Evolutionary conservation across 2,329 filamentous ascomycete species (phyloP).

Genomic region (Talaromyces verruculosus): DNA sequence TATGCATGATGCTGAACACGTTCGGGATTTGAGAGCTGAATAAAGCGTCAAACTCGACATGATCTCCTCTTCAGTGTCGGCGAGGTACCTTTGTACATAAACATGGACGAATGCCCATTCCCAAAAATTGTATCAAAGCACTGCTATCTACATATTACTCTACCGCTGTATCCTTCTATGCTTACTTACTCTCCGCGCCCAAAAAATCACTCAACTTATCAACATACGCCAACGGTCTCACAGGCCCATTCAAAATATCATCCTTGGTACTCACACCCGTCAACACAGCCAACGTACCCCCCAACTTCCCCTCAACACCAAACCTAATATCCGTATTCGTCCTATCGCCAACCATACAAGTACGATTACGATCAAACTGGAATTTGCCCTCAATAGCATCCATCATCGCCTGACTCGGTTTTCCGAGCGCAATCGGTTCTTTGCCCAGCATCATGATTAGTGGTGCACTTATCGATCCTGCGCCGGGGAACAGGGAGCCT

Average conservation of each 20-base stretch:
- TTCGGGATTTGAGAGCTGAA: background rate
- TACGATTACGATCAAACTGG: conserved; percentile 74
- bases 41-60: background rate
- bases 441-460: conserved; percentile 69
- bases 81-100: background rate
- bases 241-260: conserved; percentile 73
- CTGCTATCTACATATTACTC: conserved; percentile 15
- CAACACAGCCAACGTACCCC: conserved; percentile 85
- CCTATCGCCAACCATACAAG: conserved; percentile 95
- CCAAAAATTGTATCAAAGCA: conserved; percentile 6
- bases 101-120: no score
- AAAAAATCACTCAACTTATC: conserved; percentile 79
- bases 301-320: conserved; percentile 83
- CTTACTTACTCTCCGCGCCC: conserved; percentile 24
- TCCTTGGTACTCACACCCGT: conserved; percentile 83
- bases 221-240: conserved; percentile 78
- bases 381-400: conserved; percentile 97
- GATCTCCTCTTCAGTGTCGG: background rate
- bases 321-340: conserved; percentile 96
- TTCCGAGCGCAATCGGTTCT: conserved; percentile 78
- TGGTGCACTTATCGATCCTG: conserved; percentile 77
- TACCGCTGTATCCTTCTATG: conserved; percentile 5
- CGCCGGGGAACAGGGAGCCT: conserved; percentile 84
- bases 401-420: conserved; percentile 99
- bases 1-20: conserved; percentile 20